Conservation (phyloP, 441 rosid genomes). For the Melastoma candidum region DNA sequence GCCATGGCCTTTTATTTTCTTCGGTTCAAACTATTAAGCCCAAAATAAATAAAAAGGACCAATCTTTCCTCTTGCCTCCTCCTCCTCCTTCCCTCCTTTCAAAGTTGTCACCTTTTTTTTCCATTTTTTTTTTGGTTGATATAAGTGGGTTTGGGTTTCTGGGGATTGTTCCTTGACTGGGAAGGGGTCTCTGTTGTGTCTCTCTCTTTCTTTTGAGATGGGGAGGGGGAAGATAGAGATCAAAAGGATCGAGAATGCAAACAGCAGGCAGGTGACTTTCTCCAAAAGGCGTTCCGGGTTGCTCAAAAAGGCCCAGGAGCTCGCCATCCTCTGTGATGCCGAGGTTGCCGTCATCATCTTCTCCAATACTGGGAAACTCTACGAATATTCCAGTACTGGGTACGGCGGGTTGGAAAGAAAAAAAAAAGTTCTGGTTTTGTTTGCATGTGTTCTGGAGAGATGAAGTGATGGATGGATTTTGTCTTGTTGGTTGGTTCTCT, state of each 20-base stretch:
- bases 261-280: constrained; percentile 95
- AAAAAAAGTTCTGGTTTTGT: no score
- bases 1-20: no score
- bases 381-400: constrained; percentile 82
- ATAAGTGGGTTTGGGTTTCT: constrained; percentile 7
- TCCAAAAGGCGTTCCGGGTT: constrained; percentile 92
- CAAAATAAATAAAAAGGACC: neutral
- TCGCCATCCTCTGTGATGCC: constrained; percentile 90
- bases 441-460: no score
- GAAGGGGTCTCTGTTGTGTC: neutral
- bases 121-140: neutral
- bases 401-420: constrained; percentile 9
- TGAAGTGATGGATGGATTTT: no score
- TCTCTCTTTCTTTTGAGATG: constrained; percentile 26
- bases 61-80: neutral
- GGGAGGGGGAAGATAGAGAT: constrained; percentile 97
- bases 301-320: constrained; percentile 88
- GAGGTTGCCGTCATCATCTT: constrained; percentile 90
- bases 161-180: constrained; percentile 17
- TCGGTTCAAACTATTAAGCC: no score
- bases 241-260: constrained; percentile 85
- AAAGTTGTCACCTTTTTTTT: neutral
- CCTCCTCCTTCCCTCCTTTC: neutral
- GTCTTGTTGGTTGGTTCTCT: no score
- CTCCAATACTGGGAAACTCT: constrained; percentile 91